These are phyloP conservation scores for Gremmenia infestans DNA, from an alignment of 2,329 filamentous ascomycete species.

Conservation along the genomic window DNA sequence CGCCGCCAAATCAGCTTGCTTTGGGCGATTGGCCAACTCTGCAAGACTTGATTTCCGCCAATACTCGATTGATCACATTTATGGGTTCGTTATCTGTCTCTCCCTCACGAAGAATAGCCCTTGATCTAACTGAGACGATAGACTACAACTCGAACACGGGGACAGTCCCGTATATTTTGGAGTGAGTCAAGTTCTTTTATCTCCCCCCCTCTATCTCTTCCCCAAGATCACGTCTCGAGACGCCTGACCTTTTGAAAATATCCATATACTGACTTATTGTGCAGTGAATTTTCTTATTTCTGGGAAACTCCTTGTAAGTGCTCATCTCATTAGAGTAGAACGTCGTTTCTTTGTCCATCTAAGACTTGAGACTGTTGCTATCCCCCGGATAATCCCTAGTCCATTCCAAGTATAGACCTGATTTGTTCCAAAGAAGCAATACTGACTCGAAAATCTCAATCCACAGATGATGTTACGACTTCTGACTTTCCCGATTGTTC, in stretches of 20 bases:
- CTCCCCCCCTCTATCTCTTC: too few relatives aligned
- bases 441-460: too few relatives aligned
- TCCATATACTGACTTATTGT: too few relatives aligned
- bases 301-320: slow-evolving; percentile 62
- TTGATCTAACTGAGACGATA: slow-evolving; percentile 33
- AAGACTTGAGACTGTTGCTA: too few relatives aligned
- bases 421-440: too few relatives aligned
- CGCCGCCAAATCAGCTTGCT: slow-evolving; percentile 30
- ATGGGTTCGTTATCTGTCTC: slow-evolving; percentile 45
- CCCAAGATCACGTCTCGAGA: too few relatives aligned
- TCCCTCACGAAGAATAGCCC: not conserved
- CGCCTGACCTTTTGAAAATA: too few relatives aligned
- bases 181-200: slow-evolving; percentile 18
- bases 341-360: too few relatives aligned
- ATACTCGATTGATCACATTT: slow-evolving; percentile 64
- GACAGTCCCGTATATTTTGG: slow-evolving; percentile 56
- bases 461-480: slow-evolving; percentile 44
- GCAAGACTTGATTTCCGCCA: slow-evolving; percentile 55
- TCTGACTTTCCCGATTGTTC: slow-evolving; percentile 58
- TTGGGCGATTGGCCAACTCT: slow-evolving; percentile 64
- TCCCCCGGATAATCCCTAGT: too few relatives aligned
- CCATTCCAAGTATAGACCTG: too few relatives aligned
- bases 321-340: too few relatives aligned
- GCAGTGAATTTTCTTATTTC: slow-evolving; percentile 53
- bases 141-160: slow-evolving; percentile 53